A percentile compares a stretch with the other conserved stretches of the same genome.
These are phyloP conservation scores for Lojkania enalia DNA, from an alignment of 2,329 filamentous ascomycete species.

Conservation along the genomic window DNA sequence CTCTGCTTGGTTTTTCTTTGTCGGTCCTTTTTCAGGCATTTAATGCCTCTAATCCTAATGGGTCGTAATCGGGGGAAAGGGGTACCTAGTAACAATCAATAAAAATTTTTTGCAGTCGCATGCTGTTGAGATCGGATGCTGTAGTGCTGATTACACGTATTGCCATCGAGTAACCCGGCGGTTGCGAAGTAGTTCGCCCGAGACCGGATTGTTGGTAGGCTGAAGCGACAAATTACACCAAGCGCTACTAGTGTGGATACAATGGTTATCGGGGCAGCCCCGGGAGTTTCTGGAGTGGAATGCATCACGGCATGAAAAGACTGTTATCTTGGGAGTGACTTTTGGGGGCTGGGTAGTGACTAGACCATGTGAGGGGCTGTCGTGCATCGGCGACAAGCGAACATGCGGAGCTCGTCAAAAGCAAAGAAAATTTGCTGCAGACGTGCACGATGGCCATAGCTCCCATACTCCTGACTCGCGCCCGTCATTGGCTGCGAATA, in stretches of 20 bases:
- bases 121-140: background rate
- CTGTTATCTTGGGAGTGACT: too few species aligned
- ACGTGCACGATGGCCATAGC: constrained; percentile 16
- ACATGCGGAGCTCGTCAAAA: constrained; percentile 7
- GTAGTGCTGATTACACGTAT: background rate
- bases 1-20: constrained; percentile 10
- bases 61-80: constrained; percentile 6
- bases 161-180: too few species aligned
- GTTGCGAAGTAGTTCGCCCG: too few species aligned
- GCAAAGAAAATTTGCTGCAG: constrained; percentile 14
- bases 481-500: constrained; percentile 4
- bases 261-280: too few species aligned
- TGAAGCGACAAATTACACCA: too few species aligned
- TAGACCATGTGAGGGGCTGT: too few species aligned
- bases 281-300: too few species aligned
- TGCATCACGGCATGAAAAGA: too few species aligned
- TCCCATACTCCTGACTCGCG: constrained; percentile 8
- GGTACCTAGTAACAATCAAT: constrained; percentile 6
- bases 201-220: too few species aligned
- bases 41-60: constrained; percentile 42
- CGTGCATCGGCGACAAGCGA: constrained; percentile 14
- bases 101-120: constrained; percentile 11
- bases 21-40: constrained; percentile 31
- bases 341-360: too few species aligned
- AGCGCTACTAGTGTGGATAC: too few species aligned